Evolutionary conservation across 2,329 filamentous ascomycete genomes (phyloP).

Genomic region (Fusarium redolens): DNA sequence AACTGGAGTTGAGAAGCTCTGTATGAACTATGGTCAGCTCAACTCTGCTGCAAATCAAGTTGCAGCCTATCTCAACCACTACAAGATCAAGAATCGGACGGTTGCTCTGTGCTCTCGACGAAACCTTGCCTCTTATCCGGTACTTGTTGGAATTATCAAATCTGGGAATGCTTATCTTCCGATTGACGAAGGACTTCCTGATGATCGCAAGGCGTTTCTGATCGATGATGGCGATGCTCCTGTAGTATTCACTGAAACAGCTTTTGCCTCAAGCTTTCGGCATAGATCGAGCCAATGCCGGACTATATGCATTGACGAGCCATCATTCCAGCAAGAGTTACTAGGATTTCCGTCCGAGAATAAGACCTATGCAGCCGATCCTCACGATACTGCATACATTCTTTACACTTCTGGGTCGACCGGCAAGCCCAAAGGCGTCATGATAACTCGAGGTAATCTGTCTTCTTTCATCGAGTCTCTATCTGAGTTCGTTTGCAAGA

Average conservation of each 20-base stretch:
- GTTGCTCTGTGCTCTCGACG: conserved; percentile 1
- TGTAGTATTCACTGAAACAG: background rate
- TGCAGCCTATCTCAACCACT: background rate
- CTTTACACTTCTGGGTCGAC: background rate
- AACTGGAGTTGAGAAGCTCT: background rate
- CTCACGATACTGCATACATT: background rate
- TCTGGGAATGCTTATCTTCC: conserved; percentile 7
- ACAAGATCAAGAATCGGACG: background rate
- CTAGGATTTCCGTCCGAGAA: background rate
- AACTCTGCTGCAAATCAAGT: background rate
- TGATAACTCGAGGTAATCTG: background rate
- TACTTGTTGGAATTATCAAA: conserved; percentile 6
- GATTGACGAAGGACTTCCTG: background rate
- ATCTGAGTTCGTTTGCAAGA: background rate
- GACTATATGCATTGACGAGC: background rate
- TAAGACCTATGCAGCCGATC: background rate
- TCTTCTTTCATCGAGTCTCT: conserved; percentile 2
- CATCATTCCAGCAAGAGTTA: background rate
- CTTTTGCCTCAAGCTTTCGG: background rate
- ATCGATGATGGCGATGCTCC: conserved; percentile 3
- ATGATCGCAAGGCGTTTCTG: conserved; percentile 6
- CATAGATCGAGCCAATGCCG: background rate
- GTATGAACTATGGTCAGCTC: conserved; percentile 1
- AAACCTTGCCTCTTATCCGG: background rate
- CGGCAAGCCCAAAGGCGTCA: conserved; percentile 2